phyloP scores from a whole-genome alignment of 495 filamentous ascomycete species.

The Annulohypoxylon bovei region DNA sequence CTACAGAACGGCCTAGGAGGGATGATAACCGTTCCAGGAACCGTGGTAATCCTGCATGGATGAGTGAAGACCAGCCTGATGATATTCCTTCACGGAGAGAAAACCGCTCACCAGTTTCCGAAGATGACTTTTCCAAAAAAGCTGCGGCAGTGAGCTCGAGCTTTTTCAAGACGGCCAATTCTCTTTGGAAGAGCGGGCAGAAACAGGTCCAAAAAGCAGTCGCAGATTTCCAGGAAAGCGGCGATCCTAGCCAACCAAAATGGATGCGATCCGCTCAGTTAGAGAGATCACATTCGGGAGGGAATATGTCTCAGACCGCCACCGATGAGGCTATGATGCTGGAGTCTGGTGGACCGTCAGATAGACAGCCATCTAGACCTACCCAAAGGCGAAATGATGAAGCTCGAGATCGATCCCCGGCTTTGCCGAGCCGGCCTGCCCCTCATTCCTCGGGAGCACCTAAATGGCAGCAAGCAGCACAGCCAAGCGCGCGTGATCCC shows the following conservation, averaged over 20 bases:
- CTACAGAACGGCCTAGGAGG: conserved; percentile 35
- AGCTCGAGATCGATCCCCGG: conserved; percentile 59
- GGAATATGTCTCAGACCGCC: conserved; percentile 31
- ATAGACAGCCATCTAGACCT: conserved; percentile 52
- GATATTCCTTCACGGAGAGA: conserved; percentile 60
- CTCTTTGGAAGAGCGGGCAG: conserved; percentile 90
- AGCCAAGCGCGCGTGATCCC: conserved; percentile 58
- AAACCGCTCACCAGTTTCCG: conserved; percentile 66
- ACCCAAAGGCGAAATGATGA: conserved; percentile 26
- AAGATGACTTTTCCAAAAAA: conserved; percentile 81
- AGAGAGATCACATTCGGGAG: conserved; percentile 47
- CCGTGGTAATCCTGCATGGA: conserved; percentile 49
- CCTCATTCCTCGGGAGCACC: conserved; percentile 41
- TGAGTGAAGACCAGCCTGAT: conserved; percentile 43
- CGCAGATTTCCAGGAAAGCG: conserved; percentile 77
- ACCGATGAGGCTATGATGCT: conserved; percentile 94
- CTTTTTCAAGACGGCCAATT: conserved; percentile 91
- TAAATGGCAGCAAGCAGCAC: conserved; percentile 59
- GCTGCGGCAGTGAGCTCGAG: conserved; percentile 85
- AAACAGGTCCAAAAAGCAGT: conserved; percentile 97
- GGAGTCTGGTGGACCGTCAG: conserved; percentile 69
- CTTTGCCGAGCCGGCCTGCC: conserved; percentile 47
- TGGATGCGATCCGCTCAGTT: conserved; percentile 85
- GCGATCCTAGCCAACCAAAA: conserved; percentile 85
- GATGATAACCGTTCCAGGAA: conserved; percentile 49